phyloP scores from a whole-genome alignment of 2,329 filamentous ascomycete species.

The Lasiodiplodia sp. region DNA sequence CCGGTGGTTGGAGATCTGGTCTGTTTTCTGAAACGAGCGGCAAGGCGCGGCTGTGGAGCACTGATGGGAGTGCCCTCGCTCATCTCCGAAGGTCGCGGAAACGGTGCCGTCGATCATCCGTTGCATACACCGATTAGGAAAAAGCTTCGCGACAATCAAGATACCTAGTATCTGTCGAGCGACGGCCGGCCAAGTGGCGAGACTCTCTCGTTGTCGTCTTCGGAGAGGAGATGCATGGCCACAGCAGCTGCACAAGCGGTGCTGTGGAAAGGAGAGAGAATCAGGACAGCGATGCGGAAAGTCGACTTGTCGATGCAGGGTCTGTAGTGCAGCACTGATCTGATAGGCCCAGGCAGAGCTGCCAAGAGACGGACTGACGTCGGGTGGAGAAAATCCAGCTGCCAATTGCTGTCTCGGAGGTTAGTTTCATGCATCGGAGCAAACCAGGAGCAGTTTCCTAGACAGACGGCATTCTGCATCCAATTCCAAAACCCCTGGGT shows the following conservation, averaged over 20 bases:
- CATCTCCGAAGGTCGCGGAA: not conserved
- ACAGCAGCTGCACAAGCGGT: not conserved
- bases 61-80: not conserved
- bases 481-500: not conserved
- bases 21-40: not conserved
- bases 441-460: not conserved
- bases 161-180: not conserved
- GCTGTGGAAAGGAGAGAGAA: not conserved
- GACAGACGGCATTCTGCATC: not conserved
- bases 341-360: not conserved
- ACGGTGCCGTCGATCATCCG: not conserved
- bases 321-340: not conserved
- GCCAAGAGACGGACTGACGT: not conserved
- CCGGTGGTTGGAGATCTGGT: not conserved
- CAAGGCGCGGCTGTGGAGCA: conserved; percentile 1
- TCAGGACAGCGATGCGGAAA: not conserved
- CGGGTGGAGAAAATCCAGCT: not conserved
- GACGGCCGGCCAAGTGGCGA: not conserved
- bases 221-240: not conserved
- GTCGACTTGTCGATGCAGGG: not conserved
- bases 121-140: not conserved
- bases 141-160: conserved; percentile 8
- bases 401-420: not conserved
- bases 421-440: conserved; percentile 5
- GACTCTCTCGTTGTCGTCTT: not conserved